A percentile compares a stretch with the other conserved stretches of the same genome.
Conservation (phyloP, 192 early-diverging fungal genomes). For the Mortierella claussenii region DNA sequence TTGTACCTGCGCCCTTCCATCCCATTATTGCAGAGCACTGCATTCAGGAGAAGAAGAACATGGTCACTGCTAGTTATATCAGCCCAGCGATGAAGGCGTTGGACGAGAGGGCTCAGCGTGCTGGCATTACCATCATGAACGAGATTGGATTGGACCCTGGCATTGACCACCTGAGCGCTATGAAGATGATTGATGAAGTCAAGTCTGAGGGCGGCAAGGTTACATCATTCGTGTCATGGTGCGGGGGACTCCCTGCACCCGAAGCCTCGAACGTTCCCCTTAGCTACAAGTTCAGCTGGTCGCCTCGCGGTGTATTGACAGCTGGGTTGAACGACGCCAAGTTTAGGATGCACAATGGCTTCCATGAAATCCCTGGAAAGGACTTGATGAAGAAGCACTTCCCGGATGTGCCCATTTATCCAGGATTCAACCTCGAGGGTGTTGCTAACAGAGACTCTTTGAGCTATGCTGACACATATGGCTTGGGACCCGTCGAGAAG, state of each 20-base stretch:
- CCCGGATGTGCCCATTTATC: constrained; percentile 79
- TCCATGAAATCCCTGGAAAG: constrained; percentile 72
- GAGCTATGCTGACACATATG: constrained; percentile 88
- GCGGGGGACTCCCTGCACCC: constrained; percentile 94
- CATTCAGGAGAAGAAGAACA: constrained; percentile 86
- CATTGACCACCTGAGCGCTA: constrained; percentile 97
- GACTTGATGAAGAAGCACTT: constrained; percentile 77
- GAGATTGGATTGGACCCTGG: constrained; percentile 99
- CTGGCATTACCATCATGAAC: constrained; percentile 91
- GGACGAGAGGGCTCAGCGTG: constrained; percentile 78
- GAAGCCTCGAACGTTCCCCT: constrained; percentile 92
- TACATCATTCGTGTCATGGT: constrained; percentile 93
- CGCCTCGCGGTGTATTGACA: constrained; percentile 89
- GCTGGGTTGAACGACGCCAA: constrained; percentile 88
- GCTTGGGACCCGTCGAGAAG: constrained; percentile 72
- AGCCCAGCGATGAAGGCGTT: constrained; percentile 88
- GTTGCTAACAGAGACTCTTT: constrained; percentile 95
- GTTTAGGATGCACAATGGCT: constrained; percentile 70
- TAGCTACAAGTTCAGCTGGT: constrained; percentile 97
- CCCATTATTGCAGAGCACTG: constrained; percentile 79
- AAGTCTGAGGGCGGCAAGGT: constrained; percentile 74
- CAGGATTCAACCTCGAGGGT: constrained; percentile 93
- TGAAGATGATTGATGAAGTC: constrained; percentile 94
- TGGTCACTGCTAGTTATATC: constrained; percentile 97
- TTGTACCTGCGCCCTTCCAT: constrained; percentile 90